Evolutionary conservation across 208 protist species (phyloP).

Genomic region (Spironucleus salmonicida): DNA sequence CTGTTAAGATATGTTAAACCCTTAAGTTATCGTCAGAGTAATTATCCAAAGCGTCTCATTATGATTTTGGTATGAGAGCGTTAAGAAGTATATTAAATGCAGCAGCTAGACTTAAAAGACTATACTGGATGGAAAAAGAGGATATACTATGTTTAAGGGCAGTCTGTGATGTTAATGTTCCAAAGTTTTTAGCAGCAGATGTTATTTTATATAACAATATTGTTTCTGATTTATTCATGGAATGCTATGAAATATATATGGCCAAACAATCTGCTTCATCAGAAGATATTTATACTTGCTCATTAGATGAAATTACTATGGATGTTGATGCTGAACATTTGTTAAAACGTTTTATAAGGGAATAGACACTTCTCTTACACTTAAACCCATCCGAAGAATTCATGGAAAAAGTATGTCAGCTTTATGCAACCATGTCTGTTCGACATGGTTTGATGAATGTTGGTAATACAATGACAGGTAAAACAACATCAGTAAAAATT

Average conservation of each 20-base stretch:
- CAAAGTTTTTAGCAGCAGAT: slow-evolving; percentile 64
- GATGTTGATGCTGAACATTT: slow-evolving; percentile 23
- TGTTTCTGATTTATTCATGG: slow-evolving; percentile 50
- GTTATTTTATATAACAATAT: slow-evolving; percentile 51
- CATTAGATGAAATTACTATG: not conserved
- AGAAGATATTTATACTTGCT: not conserved
- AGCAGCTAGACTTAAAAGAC: slow-evolving; percentile 36
- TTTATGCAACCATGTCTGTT: slow-evolving; percentile 75
- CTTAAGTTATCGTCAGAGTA: slow-evolving; percentile 62
- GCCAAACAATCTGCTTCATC: not conserved
- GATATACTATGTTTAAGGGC: slow-evolving; percentile 78
- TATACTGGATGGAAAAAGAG: slow-evolving; percentile 48
- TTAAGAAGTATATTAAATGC: slow-evolving; percentile 50
- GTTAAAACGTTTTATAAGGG: not conserved
- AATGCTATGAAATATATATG: not conserved
- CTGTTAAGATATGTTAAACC: slow-evolving; percentile 91
- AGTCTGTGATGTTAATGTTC: slow-evolving; percentile 86
- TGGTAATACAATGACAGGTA: slow-evolving; percentile 85
- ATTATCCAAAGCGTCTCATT: slow-evolving; percentile 57
- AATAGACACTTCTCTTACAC: not conserved
- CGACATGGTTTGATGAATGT: slow-evolving; percentile 96
- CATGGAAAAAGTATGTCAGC: slow-evolving; percentile 67
- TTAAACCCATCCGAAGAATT: not conserved
- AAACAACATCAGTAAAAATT: slow-evolving; percentile 76
- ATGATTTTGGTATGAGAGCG: slow-evolving; percentile 57